These are phyloP conservation scores for Fonsecaea pedrosoi DNA, from an alignment of 2,329 filamentous ascomycete genomes.

Conservation along the genomic window DNA sequence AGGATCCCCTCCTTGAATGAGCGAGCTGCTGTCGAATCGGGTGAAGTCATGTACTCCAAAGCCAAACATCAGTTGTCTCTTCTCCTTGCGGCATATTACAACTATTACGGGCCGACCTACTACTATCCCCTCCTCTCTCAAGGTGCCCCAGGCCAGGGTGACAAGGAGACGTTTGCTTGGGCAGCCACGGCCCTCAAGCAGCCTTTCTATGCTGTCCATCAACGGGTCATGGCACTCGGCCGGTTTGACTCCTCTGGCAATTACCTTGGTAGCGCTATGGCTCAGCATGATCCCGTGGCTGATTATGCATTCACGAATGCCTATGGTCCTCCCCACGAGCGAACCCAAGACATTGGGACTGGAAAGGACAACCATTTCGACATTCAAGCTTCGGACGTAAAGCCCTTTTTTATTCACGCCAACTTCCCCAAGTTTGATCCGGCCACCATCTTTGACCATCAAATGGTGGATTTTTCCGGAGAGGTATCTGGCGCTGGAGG, in stretches of 20 bases:
- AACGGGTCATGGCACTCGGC: slow-evolving; percentile 40
- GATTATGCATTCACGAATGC: slow-evolving; percentile 40
- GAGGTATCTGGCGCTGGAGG: slow-evolving; percentile 36
- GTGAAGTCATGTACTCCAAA: slow-evolving; percentile 56
- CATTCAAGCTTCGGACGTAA: slow-evolving; percentile 40
- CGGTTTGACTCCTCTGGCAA: slow-evolving; percentile 38
- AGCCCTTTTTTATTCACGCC: slow-evolving; percentile 50
- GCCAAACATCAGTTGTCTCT: slow-evolving; percentile 50
- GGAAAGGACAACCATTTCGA: slow-evolving; percentile 42
- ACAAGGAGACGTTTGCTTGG: slow-evolving; percentile 59
- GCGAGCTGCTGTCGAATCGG: slow-evolving; percentile 51
- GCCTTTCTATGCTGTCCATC: slow-evolving; percentile 52
- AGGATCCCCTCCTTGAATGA: slow-evolving; percentile 45
- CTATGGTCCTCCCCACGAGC: slow-evolving; percentile 35
- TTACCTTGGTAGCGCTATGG: slow-evolving; percentile 44
- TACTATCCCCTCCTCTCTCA: slow-evolving; percentile 57
- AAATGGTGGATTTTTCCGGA: slow-evolving; percentile 39
- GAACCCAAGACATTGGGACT: slow-evolving; percentile 41
- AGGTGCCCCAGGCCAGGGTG: slow-evolving; percentile 57
- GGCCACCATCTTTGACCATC: slow-evolving; percentile 44
- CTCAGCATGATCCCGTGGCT: slow-evolving; percentile 46
- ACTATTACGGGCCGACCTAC: slow-evolving; percentile 53
- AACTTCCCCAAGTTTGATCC: slow-evolving; percentile 52
- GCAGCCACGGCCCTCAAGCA: slow-evolving; percentile 51
- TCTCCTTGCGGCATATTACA: slow-evolving; percentile 59